A percentile compares a stretch with the other conserved stretches of the same genome.
Evolutionary conservation across 139 green algal genomes (phyloP).

Genomic region (Closterium sp.): DNA sequence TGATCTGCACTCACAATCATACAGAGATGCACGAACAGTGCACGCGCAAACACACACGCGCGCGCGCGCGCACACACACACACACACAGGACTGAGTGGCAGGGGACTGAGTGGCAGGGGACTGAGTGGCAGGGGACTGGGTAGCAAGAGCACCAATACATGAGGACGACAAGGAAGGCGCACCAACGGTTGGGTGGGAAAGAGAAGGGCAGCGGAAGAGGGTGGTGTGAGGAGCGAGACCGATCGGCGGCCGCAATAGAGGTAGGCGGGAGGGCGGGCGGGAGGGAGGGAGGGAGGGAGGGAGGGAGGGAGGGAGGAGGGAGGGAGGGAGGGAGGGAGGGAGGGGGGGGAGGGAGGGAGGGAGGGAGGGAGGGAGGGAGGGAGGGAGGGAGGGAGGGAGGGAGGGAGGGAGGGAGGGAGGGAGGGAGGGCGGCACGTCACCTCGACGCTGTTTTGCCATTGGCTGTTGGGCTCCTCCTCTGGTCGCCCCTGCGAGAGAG

Average conservation of each 20-base stretch:
- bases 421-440: not conserved
- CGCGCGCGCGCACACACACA: too few relatives aligned
- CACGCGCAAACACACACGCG: too few relatives aligned
- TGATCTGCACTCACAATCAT: slow-evolving; percentile 52
- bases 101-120: too few relatives aligned
- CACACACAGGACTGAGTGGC: too few relatives aligned
- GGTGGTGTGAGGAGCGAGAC: not conserved
- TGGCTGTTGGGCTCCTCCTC: slow-evolving; percentile 69
- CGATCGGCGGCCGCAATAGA: too few relatives aligned
- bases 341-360: not conserved
- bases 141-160: too few relatives aligned
- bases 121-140: too few relatives aligned
- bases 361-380: not conserved
- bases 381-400: not conserved
- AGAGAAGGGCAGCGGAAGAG: not conserved
- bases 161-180: too few relatives aligned
- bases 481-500: slow-evolving; percentile 56
- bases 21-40: too few relatives aligned
- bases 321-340: not conserved
- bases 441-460: slow-evolving; percentile 66
- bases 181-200: too few relatives aligned
- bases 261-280: not conserved
- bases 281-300: not conserved
- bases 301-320: not conserved
- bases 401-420: not conserved